Evolutionary conservation across 257 asterid genomes (phyloP), one percentile per base, ranked within the genome.

Genomic region (Nicotiana undulata): DNA sequence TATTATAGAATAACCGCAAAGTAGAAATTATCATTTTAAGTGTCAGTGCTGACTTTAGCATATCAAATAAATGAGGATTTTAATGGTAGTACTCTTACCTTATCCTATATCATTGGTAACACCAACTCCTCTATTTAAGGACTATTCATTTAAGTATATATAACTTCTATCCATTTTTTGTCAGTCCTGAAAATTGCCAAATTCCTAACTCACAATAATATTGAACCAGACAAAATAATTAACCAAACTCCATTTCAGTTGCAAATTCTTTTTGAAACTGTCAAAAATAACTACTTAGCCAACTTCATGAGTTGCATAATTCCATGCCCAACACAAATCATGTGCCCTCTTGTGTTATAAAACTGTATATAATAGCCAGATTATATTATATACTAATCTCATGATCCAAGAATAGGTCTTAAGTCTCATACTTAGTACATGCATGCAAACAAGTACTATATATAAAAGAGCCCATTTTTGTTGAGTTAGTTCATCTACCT

Each of bases 401-500:
- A 61, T 61, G 31, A 24, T 17, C 9, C 28, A 18, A 60, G 65
- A 61, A 26, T 1, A 11, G 24, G 76, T 65, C 75, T 40, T 52
- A 63, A 56, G 52, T 5, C 18, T 76, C 79, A 64, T 75, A 80
- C 64, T 66, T 72, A 53, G 53, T 55, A 32, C 81, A 81, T 37
- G 84, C 79, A 80, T 81, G 86, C 85, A 44, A 17, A 72, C 31
- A 53, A 58, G 76, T 72, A 31, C 2, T 80, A 80, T 77, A 80
- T 77, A 77, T 87, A 86, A 52, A 84, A 83, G 64, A 59, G 79
- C 70, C 12, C 59, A 31, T 51, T 81, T 40, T 76, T 81, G 81
- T 86, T 84, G 74, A 77, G 83, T 85, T 89, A 83, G 90, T 70
- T 89, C 89, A 86, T 80, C 91, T 85, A 46, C 89, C 79, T 31